Evolutionary conservation across 2,329 filamentous ascomycete species (phyloP).

Genomic region (Paecilomyces sp.): DNA sequence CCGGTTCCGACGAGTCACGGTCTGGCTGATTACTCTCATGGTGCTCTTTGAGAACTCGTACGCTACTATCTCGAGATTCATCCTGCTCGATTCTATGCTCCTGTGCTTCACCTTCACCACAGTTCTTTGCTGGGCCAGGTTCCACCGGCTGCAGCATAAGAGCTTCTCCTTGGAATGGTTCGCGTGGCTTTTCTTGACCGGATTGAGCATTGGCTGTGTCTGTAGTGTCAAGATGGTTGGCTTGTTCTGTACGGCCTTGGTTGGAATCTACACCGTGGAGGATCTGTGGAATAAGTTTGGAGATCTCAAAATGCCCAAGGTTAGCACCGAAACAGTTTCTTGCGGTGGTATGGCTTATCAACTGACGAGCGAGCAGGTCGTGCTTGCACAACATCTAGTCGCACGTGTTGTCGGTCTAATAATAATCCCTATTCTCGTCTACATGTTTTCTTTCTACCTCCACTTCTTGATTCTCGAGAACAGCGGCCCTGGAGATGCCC

Average conservation of each 20-base stretch:
- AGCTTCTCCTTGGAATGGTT: slow-evolving; percentile 92
- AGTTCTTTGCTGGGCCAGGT: slow-evolving; percentile 93
- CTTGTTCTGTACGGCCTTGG: slow-evolving; percentile 88
- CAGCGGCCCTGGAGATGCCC: slow-evolving; percentile 93
- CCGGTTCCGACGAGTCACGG: slow-evolving; percentile 74
- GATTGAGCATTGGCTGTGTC: slow-evolving; percentile 92
- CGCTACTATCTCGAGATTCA: slow-evolving; percentile 97
- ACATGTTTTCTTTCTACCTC: slow-evolving; percentile 89
- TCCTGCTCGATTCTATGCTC: slow-evolving; percentile 96
- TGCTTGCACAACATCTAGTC: slow-evolving; percentile 68
- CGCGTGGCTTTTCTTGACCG: slow-evolving; percentile 86
- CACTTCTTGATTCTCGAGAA: slow-evolving; percentile 93
- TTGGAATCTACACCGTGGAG: slow-evolving; percentile 91
- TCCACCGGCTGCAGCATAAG: slow-evolving; percentile 78
- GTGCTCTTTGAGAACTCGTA: slow-evolving; percentile 99
- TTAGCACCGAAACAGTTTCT: slow-evolving; percentile 32
- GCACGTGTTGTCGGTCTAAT: slow-evolving; percentile 83
- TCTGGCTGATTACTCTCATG: slow-evolving; percentile 95
- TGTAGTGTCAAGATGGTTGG: slow-evolving; percentile 99
- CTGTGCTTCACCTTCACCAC: slow-evolving; percentile 98
- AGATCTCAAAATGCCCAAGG: slow-evolving; percentile 81
- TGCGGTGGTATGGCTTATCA: background rate
- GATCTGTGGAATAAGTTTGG: slow-evolving; percentile 99
- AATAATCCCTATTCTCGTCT: slow-evolving; percentile 79
- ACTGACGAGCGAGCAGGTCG: slow-evolving; percentile 40